Percentiles rank a stretch among this genome's conserved stretches.
Conservation (phyloP, 192 early-diverging fungal species). For the Coemansia reversa region DNA sequence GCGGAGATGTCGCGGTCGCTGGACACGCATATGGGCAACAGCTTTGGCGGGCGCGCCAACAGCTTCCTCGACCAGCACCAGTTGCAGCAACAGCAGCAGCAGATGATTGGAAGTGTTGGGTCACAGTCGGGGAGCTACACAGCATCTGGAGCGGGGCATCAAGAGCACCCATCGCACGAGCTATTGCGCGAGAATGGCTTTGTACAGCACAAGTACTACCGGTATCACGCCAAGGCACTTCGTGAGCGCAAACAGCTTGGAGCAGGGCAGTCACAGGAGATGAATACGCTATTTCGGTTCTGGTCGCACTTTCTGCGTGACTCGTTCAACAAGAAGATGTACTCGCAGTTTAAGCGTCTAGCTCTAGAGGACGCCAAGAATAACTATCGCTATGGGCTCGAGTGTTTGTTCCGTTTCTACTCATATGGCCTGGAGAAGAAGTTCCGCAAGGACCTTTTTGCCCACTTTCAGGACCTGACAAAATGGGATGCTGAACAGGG, state of each 20-base stretch:
- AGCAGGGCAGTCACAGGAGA: conserved; percentile 87
- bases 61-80: conserved; percentile 36
- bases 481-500: conserved; percentile 70
- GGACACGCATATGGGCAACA: conserved; percentile 50
- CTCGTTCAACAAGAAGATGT: conserved; percentile 93
- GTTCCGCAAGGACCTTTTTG: conserved; percentile 80
- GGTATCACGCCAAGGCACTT: conserved; percentile 90
- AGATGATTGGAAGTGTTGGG: conserved; percentile 25
- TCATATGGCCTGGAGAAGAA: conserved; percentile 92
- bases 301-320: conserved; percentile 98
- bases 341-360: conserved; percentile 85
- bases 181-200: conserved; percentile 96
- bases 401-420: conserved; percentile 97
- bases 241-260: conserved; percentile 90
- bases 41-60: conserved; percentile 33
- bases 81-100: conserved; percentile 12
- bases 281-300: conserved; percentile 97
- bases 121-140: conserved; percentile 13
- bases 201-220: conserved; percentile 93
- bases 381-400: conserved; percentile 92
- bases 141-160: conserved; percentile 40
- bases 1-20: conserved; percentile 56
- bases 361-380: conserved; percentile 84
- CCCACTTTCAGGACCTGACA: conserved; percentile 85
- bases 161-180: conserved; percentile 91